Evolutionary conservation across 83 land plant genomes (phyloP).

Genomic region (Diphasiastrum complanatum): DNA sequence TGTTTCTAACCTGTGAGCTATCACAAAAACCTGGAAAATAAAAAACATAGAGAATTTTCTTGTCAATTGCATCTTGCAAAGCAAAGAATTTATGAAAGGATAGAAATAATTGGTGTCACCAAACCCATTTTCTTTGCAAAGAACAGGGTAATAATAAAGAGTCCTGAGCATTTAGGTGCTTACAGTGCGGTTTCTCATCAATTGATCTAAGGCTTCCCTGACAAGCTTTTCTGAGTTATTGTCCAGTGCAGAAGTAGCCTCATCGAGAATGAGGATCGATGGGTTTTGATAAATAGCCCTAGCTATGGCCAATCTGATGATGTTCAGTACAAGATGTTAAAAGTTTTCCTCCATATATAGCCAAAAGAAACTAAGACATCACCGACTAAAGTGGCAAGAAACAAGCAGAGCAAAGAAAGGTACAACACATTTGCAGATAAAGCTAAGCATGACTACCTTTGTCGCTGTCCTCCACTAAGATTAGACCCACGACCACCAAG

Average conservation of each 20-base stretch:
- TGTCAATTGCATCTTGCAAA: neutral
- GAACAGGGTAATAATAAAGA: too few species aligned
- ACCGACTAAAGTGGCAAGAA: too few species aligned
- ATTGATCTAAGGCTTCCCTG: slow-evolving; percentile 61
- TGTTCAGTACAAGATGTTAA: neutral
- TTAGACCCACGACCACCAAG: slow-evolving; percentile 25
- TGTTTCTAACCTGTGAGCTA: slow-evolving; percentile 91
- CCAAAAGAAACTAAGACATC: too few species aligned
- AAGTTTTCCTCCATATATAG: too few species aligned
- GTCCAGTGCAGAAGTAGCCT: slow-evolving; percentile 94
- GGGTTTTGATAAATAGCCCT: slow-evolving; percentile 79
- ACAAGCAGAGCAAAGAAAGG: neutral
- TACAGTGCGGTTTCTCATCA: slow-evolving; percentile 72
- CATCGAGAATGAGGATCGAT: slow-evolving; percentile 80
- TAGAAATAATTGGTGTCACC: neutral
- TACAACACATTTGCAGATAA: neutral
- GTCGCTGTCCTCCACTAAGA: slow-evolving; percentile 44
- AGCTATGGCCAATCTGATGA: slow-evolving; percentile 77
- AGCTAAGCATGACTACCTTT: slow-evolving; percentile 25
- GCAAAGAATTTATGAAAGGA: neutral
- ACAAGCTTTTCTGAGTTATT: slow-evolving; percentile 77
- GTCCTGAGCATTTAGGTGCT: too few species aligned
- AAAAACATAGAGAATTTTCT: neutral
- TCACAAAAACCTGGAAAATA: slow-evolving; percentile 60
- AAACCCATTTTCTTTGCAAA: too few species aligned